phyloP scores from a whole-genome alignment of 179 eudicot genomes.

The Patellifolia procumbens region DNA sequence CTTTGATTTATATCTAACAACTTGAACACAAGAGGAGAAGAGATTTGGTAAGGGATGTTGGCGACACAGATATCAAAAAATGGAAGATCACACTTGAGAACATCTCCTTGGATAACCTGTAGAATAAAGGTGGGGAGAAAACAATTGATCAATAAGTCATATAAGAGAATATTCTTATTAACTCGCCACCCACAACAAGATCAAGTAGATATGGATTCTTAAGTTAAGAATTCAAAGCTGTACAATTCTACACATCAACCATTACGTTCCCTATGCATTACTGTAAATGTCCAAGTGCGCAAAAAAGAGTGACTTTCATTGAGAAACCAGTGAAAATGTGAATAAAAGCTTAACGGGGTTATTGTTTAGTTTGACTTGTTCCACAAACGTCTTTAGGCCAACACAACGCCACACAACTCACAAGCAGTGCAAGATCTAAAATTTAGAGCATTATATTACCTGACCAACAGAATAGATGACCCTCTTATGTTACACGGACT shows the following conservation, averaged over 20 bases:
- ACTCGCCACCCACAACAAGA: no score
- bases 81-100: conserved; percentile 84
- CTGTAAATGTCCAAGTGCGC: background rate
- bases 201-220: no score
- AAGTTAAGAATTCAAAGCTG: background rate
- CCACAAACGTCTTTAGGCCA: no score
- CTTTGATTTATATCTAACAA: conserved; percentile 55
- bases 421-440: background rate
- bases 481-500: no score
- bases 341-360: background rate
- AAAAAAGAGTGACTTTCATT: background rate
- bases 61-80: conserved; percentile 93
- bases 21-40: conserved; percentile 87
- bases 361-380: background rate
- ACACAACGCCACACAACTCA: background rate
- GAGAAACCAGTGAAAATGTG: background rate
- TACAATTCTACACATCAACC: background rate
- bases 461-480: no score
- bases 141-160: background rate
- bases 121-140: background rate
- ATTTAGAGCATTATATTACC: background rate
- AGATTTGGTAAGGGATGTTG: conserved; percentile 88
- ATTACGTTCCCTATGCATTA: background rate
- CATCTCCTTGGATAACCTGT: conserved; percentile 95
- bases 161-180: background rate